Percentiles rank a stretch among this genome's conserved stretches.
These are phyloP conservation scores for Ascoidea tarda DNA, from an alignment of 805 yeast species.

Conservation along the genomic window DNA sequence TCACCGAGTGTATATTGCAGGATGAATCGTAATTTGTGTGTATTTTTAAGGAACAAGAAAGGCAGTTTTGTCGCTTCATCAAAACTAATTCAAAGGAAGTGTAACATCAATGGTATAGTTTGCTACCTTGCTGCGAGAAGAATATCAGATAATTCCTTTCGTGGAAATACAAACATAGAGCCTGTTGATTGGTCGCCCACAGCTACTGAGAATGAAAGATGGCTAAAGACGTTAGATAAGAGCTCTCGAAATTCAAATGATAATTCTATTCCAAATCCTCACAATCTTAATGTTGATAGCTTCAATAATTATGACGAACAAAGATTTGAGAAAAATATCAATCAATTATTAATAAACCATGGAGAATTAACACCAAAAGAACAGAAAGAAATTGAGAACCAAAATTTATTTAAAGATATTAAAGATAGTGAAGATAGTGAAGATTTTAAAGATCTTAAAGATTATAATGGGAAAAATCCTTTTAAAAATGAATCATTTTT, in stretches of 20 bases:
- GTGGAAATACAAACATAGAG: neutral
- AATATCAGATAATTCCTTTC: no score
- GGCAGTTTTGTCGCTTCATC: no score
- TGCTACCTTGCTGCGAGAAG: no score
- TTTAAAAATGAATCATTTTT: neutral
- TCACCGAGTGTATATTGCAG: no score
- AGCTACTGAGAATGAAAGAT: constrained; percentile 25
- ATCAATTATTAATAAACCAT: neutral
- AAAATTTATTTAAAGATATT: neutral
- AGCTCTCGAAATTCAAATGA: neutral
- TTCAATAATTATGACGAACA: neutral
- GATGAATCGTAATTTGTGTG: no score
- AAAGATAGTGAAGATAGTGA: no score
- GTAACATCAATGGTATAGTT: no score
- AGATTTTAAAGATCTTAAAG: no score
- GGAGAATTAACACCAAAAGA: constrained; percentile 2
- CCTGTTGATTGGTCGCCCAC: constrained; percentile 19
- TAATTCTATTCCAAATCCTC: no score
- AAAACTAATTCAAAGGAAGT: no score
- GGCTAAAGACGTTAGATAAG: constrained; percentile 19
- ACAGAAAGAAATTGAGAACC: neutral
- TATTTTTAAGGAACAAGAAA: no score
- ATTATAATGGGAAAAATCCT: neutral
- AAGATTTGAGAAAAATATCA: neutral
- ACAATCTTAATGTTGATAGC: neutral